Evolutionary conservation across 306 rosid genomes (phyloP).

Genomic region (Dalbergia oliveri): DNA sequence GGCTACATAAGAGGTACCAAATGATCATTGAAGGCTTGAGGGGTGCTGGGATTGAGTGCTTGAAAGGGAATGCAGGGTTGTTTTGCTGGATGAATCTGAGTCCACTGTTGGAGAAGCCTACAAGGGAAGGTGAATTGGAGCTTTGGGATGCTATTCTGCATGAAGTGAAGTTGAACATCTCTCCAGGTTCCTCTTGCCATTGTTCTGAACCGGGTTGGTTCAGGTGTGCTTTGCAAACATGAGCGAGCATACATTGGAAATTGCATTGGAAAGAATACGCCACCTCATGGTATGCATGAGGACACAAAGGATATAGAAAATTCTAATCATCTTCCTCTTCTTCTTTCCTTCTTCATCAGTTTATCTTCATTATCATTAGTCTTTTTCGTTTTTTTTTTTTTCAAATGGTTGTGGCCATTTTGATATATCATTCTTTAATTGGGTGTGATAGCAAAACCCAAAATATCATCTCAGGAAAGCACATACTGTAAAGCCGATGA

Average conservation of each 20-base stretch:
- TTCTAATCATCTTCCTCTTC: not conserved
- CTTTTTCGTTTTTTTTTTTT: conserved; percentile 27
- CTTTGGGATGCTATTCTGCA: conserved; percentile 69
- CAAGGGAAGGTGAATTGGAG: conserved; percentile 73
- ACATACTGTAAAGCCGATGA: conserved; percentile 44
- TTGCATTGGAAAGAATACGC: conserved; percentile 76
- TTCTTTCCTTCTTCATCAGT: not conserved
- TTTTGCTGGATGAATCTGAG: conserved; percentile 96
- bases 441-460: conserved; percentile 36
- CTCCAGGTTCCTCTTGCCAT: conserved; percentile 93
- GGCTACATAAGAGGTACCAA: conserved; percentile 69
- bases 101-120: conserved; percentile 62
- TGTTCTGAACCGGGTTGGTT: conserved; percentile 97
- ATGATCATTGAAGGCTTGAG: conserved; percentile 80
- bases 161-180: conserved; percentile 78
- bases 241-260: conserved; percentile 72
- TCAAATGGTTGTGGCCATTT: conserved; percentile 64
- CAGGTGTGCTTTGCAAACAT: conserved; percentile 95
- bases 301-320: conserved; percentile 26
- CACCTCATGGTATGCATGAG: conserved; percentile 58
- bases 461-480: conserved; percentile 33
- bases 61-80: conserved; percentile 90
- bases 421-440: conserved; percentile 47
- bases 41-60: conserved; percentile 75
- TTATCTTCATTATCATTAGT: not conserved